Evolutionary conservation across 352 stramenopile genomes (phyloP).

Genomic region (Thalassiosira sp.): DNA sequence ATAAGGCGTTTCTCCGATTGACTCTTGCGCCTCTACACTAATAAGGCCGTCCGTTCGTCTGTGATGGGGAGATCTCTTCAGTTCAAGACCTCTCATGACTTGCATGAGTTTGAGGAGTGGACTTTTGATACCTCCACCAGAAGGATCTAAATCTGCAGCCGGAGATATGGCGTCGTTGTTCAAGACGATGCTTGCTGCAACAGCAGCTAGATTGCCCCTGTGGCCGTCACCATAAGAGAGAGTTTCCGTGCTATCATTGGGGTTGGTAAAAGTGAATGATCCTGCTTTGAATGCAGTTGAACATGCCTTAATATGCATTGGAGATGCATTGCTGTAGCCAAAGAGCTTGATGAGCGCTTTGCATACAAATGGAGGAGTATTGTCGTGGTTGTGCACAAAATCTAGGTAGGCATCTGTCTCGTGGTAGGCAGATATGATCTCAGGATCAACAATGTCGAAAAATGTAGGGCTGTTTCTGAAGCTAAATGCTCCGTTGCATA

Average conservation of each 20-base stretch:
- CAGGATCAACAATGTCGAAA: conserved; percentile 44
- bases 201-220: conserved; percentile 62
- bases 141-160: conserved; percentile 60
- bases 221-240: conserved; percentile 1
- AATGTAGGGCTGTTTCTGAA: conserved; percentile 68
- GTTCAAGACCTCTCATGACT: conserved; percentile 56
- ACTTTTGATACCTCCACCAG: conserved; percentile 34
- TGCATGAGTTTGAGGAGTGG: conserved; percentile 60
- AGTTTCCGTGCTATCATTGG: conserved; percentile 2
- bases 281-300: conserved; percentile 66
- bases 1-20: conserved; percentile 52
- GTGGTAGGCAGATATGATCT: conserved; percentile 43
- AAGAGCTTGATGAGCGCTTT: conserved; percentile 66
- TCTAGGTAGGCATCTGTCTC: conserved; percentile 68
- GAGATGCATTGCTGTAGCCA: conserved; percentile 67
- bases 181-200: conserved; percentile 66
- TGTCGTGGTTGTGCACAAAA: conserved; percentile 62
- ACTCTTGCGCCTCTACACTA: neutral
- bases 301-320: conserved; percentile 58
- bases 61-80: conserved; percentile 22
- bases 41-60: conserved; percentile 33
- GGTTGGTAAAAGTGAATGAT: conserved; percentile 26
- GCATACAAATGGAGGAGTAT: conserved; percentile 59
- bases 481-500: conserved; percentile 34
- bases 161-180: conserved; percentile 58